Evolutionary conservation across 495 filamentous ascomycete species (phyloP).

Genomic region (Umbilicaria muhlenbergii): DNA sequence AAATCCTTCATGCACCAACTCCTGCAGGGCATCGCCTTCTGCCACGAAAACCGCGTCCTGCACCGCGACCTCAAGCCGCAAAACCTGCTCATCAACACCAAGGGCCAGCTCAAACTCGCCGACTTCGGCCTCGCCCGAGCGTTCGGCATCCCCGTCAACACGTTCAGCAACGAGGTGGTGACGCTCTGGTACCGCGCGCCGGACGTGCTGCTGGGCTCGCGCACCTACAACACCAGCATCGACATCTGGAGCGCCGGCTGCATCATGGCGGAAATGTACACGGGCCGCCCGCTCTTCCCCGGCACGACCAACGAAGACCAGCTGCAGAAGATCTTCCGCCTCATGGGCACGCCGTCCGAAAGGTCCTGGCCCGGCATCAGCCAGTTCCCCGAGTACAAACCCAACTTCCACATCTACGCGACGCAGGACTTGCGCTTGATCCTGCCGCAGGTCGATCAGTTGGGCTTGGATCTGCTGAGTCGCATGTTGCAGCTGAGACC

Average conservation of each 20-base stretch:
- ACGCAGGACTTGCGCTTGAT: conserved; percentile 79
- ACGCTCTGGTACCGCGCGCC: conserved; percentile 94
- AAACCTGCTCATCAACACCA: conserved; percentile 87
- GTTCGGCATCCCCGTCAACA: conserved; percentile 95
- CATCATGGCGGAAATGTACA: conserved; percentile 98
- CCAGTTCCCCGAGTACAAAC: conserved; percentile 85
- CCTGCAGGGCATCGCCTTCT: conserved; percentile 86
- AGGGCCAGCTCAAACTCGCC: conserved; percentile 81
- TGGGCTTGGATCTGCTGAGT: conserved; percentile 72
- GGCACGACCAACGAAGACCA: conserved; percentile 96
- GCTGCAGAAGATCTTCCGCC: conserved; percentile 84
- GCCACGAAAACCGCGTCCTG: conserved; percentile 87
- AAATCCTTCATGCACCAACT: conserved; percentile 98
- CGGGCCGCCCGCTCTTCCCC: conserved; percentile 80
- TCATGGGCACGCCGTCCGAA: conserved; percentile 92
- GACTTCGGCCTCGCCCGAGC: conserved; percentile 88
- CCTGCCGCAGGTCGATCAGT: conserved; percentile 73
- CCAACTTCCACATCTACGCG: conserved; percentile 84
- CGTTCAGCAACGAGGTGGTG: conserved; percentile 95
- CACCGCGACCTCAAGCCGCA: conserved; percentile 95
- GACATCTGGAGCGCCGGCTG: conserved; percentile 97
- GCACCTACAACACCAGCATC: conserved; percentile 94
- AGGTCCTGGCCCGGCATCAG: conserved; percentile 85
- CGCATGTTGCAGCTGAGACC: conserved; percentile 87
- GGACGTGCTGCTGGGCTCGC: conserved; percentile 76